These are phyloP conservation scores for Globisporangium ultimum DNA, from an alignment of 352 stramenopile genomes.

Conservation along the genomic window DNA sequence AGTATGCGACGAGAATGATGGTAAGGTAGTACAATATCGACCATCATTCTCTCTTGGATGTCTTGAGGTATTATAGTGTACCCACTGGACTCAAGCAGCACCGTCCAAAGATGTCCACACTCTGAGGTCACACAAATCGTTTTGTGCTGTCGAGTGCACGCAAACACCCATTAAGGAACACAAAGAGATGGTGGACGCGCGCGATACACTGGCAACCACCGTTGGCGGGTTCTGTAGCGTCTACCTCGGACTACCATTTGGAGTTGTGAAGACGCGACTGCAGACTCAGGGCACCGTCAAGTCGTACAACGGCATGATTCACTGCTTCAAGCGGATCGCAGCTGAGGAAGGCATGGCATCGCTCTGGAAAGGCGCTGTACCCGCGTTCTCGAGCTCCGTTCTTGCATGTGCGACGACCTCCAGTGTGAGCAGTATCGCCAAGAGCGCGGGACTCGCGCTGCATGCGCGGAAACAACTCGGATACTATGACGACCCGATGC, in stretches of 20 bases:
- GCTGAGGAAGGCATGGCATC: slow-evolving; percentile 63
- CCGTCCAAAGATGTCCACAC: too few species aligned
- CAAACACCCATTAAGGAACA: neutral
- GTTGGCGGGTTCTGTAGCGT: slow-evolving; percentile 78
- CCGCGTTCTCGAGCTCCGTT: slow-evolving; percentile 81
- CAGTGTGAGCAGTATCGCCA: slow-evolving; percentile 75
- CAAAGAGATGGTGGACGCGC: slow-evolving; percentile 53
- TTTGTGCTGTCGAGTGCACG: neutral
- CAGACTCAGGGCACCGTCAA: slow-evolving; percentile 68
- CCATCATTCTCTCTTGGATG: too few species aligned
- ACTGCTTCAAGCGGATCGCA: slow-evolving; percentile 70
- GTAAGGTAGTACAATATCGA: too few species aligned
- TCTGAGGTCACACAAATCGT: too few species aligned
- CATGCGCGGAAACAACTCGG: slow-evolving; percentile 38
- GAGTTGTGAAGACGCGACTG: slow-evolving; percentile 83
- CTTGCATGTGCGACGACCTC: slow-evolving; percentile 90
- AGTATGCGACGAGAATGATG: too few species aligned
- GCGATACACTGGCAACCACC: slow-evolving; percentile 70
- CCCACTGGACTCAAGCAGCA: too few species aligned
- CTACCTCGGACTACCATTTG: slow-evolving; percentile 82
- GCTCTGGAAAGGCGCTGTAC: slow-evolving; percentile 86
- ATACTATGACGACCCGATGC: slow-evolving; percentile 46
- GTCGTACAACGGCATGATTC: slow-evolving; percentile 55
- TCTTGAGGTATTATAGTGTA: too few species aligned
- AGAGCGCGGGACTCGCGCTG: slow-evolving; percentile 54